Base-by-base conservation (phyloP, 164 flowering plant genomes). In the Annona cherimola region DNA sequence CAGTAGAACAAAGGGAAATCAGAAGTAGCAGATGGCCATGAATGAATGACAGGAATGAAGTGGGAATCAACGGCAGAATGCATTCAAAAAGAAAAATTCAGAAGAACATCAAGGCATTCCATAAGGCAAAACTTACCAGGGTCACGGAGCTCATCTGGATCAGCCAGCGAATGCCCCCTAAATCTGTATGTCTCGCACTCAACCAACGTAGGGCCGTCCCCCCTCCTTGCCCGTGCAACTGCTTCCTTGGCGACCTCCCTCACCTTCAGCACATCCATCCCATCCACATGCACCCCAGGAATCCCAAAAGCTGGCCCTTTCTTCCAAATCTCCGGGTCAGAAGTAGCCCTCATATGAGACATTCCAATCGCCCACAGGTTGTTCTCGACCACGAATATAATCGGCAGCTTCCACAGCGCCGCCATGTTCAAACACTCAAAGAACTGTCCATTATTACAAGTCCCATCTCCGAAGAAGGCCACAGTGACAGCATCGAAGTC, bases 341-440 rank as follows among this genome's bases (percentile, higher is more conserved):
- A 92, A 46, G 99, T 94, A 0, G 99, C 88, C 74, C 99, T 86
- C 79, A 91, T 73, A 75, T 94, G 98, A 1, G 97, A 90, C 99
- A 92, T 94, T 72, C 99, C 99, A 84, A 94, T 94, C 3, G 99
- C 99, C 99, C 99, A 94, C 87, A 94, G 81, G 78, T 94, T 94
- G 61, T 94, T 94, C 86, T 94, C 98, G 75, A 92, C 98, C 46
- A 94, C 97, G 86, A 94, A 94, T 16, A 94, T 76, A 69, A 92
- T 92, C 0, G 98, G 98, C 82, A 94, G 68, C 78, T 92, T 94
- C 97, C 97, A 94, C 81, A 94, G 71, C 0, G 93, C 89, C 4
- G 98, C 98, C 98, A 94, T 94, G 86, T 94, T 94, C 88, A 94
- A 82, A 76, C 98, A 94, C 88, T 94, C 98, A 68, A 82, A 94